Evolutionary conservation across 257 asterid species (phyloP).

Genomic region (Forsythia viridissima): DNA sequence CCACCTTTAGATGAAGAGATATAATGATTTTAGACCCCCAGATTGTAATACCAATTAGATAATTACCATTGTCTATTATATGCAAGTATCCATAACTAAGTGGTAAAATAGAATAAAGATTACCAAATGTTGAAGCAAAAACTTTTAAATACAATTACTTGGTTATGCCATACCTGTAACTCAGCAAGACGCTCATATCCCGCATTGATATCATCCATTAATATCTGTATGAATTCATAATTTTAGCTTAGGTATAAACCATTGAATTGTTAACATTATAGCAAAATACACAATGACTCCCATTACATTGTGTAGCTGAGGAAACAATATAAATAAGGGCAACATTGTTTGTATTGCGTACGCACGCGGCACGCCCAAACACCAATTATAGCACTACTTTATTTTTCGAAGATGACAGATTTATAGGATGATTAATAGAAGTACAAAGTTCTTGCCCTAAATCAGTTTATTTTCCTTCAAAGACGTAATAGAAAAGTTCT

Average conservation of each 20-base stretch:
- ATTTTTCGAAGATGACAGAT: too few relatives aligned
- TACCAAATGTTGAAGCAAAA: constrained; percentile 4
- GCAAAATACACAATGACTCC: neutral
- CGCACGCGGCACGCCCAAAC: neutral
- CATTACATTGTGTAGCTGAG: neutral
- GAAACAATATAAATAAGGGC: neutral
- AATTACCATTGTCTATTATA: neutral
- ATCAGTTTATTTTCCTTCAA: neutral
- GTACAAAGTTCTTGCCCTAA: neutral
- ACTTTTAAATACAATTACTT: neutral
- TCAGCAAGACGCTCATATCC: constrained; percentile 98
- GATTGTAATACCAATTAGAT: neutral
- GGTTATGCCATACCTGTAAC: constrained; percentile 62
- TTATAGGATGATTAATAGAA: neutral
- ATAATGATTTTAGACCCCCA: neutral
- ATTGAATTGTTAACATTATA: neutral
- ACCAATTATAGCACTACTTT: neutral
- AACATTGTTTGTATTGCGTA: neutral
- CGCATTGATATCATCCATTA: constrained; percentile 87
- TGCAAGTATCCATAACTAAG: neutral
- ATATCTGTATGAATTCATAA: constrained; percentile 50
- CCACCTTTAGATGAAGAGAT: neutral
- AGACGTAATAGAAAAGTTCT: neutral
- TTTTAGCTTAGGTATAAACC: neutral
- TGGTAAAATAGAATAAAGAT: neutral